These are phyloP conservation scores for Vitis labrusca DNA, from an alignment of 164 flowering plant genomes.

Conservation along the genomic window DNA sequence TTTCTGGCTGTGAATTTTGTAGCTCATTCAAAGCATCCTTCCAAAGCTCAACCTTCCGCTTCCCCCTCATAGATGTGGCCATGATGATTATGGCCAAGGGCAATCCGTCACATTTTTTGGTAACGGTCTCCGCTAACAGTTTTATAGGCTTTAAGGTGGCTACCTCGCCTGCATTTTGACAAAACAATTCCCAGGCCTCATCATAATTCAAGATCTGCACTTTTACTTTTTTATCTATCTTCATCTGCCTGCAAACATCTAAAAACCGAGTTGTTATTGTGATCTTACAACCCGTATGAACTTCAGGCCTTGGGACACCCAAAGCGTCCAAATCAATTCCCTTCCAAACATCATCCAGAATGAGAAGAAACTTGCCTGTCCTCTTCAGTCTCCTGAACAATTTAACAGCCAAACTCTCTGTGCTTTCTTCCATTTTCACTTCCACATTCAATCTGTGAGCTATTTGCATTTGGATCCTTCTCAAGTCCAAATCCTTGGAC, in stretches of 20 bases:
- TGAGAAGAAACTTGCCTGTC: conserved; percentile 18
- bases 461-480: conserved; percentile 12
- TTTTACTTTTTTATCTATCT: conserved; percentile 13
- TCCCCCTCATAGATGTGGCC: conserved; percentile 23
- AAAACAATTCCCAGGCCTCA: conserved; percentile 26
- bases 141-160: not conserved
- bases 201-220: conserved; percentile 13
- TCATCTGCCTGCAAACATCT: conserved; percentile 28
- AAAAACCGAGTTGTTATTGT: conserved; percentile 19
- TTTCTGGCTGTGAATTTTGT: not conserved
- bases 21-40: conserved; percentile 14
- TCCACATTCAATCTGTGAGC: conserved; percentile 22
- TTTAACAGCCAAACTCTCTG: conserved; percentile 1
- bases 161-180: conserved; percentile 10
- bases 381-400: not conserved
- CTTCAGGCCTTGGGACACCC: conserved; percentile 21
- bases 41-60: conserved; percentile 17
- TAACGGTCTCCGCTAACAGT: conserved; percentile 10
- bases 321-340: conserved; percentile 19
- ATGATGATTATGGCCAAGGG: conserved; percentile 25
- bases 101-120: conserved; percentile 24
- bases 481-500: conserved; percentile 15
- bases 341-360: conserved; percentile 31
- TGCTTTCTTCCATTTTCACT: not conserved
- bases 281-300: conserved; percentile 15